phyloP scores from a whole-genome alignment of 345 rosid genomes.

The Brassica rapa region DNA sequence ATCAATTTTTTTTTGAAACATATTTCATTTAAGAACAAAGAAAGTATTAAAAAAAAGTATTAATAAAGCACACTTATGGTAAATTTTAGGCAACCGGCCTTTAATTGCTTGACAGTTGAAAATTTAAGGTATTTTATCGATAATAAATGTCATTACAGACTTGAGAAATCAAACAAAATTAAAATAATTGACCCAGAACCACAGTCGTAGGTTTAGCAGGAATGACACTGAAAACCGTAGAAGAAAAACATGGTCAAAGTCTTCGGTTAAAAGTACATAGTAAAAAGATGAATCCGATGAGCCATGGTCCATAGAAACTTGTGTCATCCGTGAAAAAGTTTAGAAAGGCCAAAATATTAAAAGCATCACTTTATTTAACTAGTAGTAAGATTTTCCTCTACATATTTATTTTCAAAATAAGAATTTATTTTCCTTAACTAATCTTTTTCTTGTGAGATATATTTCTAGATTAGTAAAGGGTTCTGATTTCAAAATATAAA shows the following conservation, averaged over 20 bases:
- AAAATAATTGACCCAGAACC: slow-evolving; percentile 7
- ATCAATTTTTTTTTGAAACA: no score
- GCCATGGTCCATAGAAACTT: slow-evolving; percentile 28
- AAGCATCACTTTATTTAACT: background rate
- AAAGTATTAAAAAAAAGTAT: background rate
- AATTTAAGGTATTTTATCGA: background rate
- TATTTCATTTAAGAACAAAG: no score
- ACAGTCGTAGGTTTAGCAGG: slow-evolving; percentile 27
- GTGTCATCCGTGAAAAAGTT: slow-evolving; percentile 32
- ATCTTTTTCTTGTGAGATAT: background rate
- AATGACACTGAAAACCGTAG: slow-evolving; percentile 35
- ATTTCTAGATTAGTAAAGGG: background rate
- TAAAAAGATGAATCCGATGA: slow-evolving; percentile 32
- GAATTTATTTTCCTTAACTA: background rate
- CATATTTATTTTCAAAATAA: background rate
- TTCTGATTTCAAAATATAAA: background rate
- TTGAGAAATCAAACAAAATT: background rate
- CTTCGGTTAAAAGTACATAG: slow-evolving; percentile 32
- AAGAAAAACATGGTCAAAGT: slow-evolving; percentile 33
- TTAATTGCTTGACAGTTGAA: slow-evolving; percentile 11
- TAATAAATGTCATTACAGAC: slow-evolving; percentile 6
- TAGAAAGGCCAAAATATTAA: slow-evolving; percentile 7
- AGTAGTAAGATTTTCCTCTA: background rate
- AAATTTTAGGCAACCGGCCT: background rate
- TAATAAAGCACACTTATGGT: background rate